These are phyloP conservation scores for Camellia japonica DNA, from an alignment of 148 eudicot genomes.

Conservation along the genomic window DNA sequence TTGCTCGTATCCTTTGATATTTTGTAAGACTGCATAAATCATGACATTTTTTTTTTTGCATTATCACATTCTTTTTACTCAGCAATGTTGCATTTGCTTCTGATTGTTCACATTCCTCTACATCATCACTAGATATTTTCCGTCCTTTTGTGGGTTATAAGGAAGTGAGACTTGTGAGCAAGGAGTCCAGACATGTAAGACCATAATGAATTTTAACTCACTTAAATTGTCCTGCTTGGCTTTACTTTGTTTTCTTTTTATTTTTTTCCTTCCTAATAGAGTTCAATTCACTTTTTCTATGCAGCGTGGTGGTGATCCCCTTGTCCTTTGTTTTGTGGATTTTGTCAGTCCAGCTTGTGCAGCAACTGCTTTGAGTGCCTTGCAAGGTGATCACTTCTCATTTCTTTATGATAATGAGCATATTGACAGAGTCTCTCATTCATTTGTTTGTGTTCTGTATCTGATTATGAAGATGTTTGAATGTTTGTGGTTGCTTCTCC, in stretches of 20 bases:
- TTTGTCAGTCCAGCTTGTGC: constrained; percentile 65
- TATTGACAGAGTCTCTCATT: too few relatives aligned
- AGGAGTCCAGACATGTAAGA: constrained; percentile 76
- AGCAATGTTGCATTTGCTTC: background rate
- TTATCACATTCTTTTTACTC: background rate
- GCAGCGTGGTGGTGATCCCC: constrained; percentile 62
- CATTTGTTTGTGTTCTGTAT: background rate
- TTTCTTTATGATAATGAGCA: background rate
- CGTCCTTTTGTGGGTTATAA: constrained; percentile 84
- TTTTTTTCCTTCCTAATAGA: background rate
- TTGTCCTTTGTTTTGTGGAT: constrained; percentile 72
- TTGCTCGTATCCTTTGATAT: constrained; percentile 71
- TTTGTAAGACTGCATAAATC: background rate
- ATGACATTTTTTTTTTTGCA: too few relatives aligned
- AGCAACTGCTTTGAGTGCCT: constrained; percentile 74
- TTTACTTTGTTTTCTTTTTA: background rate
- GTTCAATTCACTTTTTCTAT: constrained; percentile 5
- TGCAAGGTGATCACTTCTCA: constrained; percentile 56
- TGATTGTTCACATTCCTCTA: constrained; percentile 21
- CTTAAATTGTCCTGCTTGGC: background rate
- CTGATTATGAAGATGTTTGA: background rate
- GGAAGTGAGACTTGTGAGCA: constrained; percentile 72
- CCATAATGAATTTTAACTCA: background rate
- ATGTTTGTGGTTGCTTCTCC: background rate
- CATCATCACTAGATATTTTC: constrained; percentile 56